These are phyloP conservation scores for Monosporascus sp. DNA, from an alignment of 2,329 filamentous ascomycete species.

Conservation along the genomic window DNA sequence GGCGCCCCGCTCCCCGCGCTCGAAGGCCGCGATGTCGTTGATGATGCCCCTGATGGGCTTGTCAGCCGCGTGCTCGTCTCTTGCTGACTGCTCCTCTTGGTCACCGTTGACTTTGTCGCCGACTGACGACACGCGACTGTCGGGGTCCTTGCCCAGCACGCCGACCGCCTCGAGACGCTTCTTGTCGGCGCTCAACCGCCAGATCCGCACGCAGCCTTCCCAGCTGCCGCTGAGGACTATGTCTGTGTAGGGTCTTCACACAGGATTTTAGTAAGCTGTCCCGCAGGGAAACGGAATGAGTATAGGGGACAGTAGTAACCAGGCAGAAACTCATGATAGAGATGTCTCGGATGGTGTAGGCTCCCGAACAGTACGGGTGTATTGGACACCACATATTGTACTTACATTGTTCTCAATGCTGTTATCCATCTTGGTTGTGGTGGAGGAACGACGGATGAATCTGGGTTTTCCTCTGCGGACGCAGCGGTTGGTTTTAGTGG, in stretches of 20 bases:
- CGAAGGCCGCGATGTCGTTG: constrained; percentile 84
- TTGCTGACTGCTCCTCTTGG: constrained; percentile 11
- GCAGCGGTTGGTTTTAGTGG: constrained; percentile 61
- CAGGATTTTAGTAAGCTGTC: not conserved
- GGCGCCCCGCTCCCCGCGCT: constrained; percentile 71
- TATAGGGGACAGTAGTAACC: too few relatives aligned
- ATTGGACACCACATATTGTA: not conserved
- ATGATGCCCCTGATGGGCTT: constrained; percentile 64
- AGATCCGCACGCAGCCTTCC: constrained; percentile 83
- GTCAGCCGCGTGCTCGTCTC: constrained; percentile 10
- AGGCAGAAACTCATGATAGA: too few relatives aligned
- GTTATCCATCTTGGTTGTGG: constrained; percentile 85
- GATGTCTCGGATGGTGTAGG: too few relatives aligned
- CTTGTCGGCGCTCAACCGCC: constrained; percentile 81
- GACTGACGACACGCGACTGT: constrained; percentile 9
- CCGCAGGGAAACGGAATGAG: too few relatives aligned
- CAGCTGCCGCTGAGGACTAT: constrained; percentile 88
- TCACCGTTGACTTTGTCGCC: constrained; percentile 23
- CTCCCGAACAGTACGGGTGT: not conserved
- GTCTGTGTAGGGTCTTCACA: constrained; percentile 68
- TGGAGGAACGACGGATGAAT: constrained; percentile 52
- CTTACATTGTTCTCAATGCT: constrained; percentile 65
- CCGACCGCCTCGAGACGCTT: constrained; percentile 69
- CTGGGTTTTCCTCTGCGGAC: constrained; percentile 65
- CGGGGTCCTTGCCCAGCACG: constrained; percentile 45